A percentile compares a stretch with the other conserved stretches of the same genome.
Evolutionary conservation across 129 eudicot genomes (phyloP).

Genomic region (Ambrosia trifida): DNA sequence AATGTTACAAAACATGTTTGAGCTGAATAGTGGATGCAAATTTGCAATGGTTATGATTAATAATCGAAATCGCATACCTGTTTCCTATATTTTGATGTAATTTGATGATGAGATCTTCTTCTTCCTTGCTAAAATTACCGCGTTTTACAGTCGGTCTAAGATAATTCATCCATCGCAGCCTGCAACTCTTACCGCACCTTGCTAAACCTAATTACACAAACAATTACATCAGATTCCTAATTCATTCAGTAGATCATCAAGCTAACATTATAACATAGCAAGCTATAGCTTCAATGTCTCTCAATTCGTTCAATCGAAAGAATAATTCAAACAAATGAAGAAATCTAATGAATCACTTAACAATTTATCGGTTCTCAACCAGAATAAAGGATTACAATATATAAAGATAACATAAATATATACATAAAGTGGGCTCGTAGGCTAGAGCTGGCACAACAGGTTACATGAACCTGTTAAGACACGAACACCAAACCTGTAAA

Average conservation of each 20-base stretch:
- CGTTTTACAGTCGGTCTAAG: conserved; percentile 38
- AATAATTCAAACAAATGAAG: not conserved
- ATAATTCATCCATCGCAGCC: conserved; percentile 50
- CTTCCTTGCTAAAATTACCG: conserved; percentile 42
- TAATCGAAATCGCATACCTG: conserved; percentile 26
- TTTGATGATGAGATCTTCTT: conserved; percentile 40
- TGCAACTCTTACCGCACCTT: conserved; percentile 58
- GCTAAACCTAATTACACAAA: conserved; percentile 36
- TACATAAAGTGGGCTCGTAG: too few relatives aligned
- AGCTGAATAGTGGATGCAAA: not conserved
- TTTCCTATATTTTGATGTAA: conserved; percentile 37
- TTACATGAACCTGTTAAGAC: too few relatives aligned
- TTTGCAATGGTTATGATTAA: not conserved
- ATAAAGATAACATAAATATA: too few relatives aligned
- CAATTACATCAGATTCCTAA: conserved; percentile 14
- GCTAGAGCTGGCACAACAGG: too few relatives aligned
- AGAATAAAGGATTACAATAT: too few relatives aligned
- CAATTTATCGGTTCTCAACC: not conserved
- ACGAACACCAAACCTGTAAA: too few relatives aligned
- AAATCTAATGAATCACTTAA: not conserved
- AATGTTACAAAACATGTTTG: not conserved
- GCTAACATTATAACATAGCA: too few relatives aligned
- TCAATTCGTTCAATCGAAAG: not conserved
- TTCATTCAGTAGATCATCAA: conserved; percentile 12
- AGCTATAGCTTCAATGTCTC: too few relatives aligned